Conservation (phyloP, 768 basidiomycete species). For the Auricularia sp. region DNA sequence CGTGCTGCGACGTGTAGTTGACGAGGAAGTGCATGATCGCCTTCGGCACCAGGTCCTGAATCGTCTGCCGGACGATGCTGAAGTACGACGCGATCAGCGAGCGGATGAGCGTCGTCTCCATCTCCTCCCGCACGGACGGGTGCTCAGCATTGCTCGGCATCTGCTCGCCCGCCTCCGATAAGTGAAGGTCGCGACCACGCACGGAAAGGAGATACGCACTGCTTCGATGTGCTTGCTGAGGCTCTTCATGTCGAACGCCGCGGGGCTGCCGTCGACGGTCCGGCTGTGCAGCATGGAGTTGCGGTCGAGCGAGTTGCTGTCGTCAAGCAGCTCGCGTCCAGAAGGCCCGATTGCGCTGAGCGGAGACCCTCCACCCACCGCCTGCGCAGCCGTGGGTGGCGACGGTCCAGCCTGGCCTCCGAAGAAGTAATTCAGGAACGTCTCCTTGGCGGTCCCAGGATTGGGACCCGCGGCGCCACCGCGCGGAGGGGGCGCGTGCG, state of each 20-base stretch:
- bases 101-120: conserved; percentile 92
- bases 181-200: not conserved
- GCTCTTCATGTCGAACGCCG: conserved; percentile 98
- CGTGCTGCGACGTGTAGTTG: conserved; percentile 91
- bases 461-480: conserved; percentile 19
- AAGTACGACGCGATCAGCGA: conserved; percentile 95
- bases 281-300: conserved; percentile 15
- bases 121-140: conserved; percentile 78
- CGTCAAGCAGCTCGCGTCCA: conserved; percentile 7
- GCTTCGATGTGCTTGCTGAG: conserved; percentile 95
- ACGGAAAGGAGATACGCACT: conserved; percentile 40
- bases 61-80: conserved; percentile 88
- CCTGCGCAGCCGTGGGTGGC: conserved; percentile 47
- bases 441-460: conserved; percentile 58
- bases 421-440: conserved; percentile 96
- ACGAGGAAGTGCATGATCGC: conserved; percentile 98
- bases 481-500: conserved; percentile 13
- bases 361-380: conserved; percentile 25
- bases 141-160: conserved; percentile 51
- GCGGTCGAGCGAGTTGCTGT: conserved; percentile 1
- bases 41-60: conserved; percentile 94
- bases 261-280: conserved; percentile 58
- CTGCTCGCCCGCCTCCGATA: conserved; percentile 11
- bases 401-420: conserved; percentile 73
- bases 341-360: conserved; percentile 8